These are phyloP conservation scores for Umbelopsis isabellina DNA, from an alignment of 192 early-diverging fungal species.

Conservation along the genomic window DNA sequence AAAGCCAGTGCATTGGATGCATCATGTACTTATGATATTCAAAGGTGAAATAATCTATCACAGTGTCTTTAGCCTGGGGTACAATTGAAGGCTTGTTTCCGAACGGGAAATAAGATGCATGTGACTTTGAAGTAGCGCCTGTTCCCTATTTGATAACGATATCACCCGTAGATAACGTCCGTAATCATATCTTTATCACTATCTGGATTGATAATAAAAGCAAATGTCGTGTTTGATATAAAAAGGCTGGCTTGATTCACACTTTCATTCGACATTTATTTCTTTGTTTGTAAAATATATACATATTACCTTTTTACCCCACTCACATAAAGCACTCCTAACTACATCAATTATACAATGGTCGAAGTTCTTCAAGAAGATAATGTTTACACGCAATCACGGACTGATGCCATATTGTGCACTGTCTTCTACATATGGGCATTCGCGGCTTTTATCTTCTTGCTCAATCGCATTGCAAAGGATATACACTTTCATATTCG, in stretches of 20 bases:
- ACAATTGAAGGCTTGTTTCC: background rate
- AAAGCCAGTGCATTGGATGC: no score
- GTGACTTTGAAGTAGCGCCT: background rate
- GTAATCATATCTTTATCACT: slow-evolving; percentile 18
- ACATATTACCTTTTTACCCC: background rate
- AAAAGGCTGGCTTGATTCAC: background rate
- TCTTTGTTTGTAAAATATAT: no score
- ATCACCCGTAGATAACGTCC: slow-evolving; percentile 20
- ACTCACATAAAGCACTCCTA: background rate
- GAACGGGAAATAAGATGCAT: slow-evolving; percentile 7
- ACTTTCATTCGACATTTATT: background rate
- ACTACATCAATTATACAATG: background rate
- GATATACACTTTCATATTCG: slow-evolving; percentile 13
- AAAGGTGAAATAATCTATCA: no score
- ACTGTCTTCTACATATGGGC: slow-evolving; percentile 15
- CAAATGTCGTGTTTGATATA: background rate
- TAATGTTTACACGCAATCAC: slow-evolving; percentile 18
- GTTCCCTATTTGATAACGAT: slow-evolving; percentile 8
- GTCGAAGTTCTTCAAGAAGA: slow-evolving; percentile 13
- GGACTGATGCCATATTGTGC: slow-evolving; percentile 16
- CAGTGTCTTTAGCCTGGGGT: no score
- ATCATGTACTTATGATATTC: no score
- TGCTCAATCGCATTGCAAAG: slow-evolving; percentile 11
- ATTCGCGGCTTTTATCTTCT: slow-evolving; percentile 5
- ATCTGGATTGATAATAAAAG: slow-evolving; percentile 10